Evolutionary conservation across 2,329 filamentous ascomycete genomes (phyloP).

Genomic region (Venturia aucupariae): DNA sequence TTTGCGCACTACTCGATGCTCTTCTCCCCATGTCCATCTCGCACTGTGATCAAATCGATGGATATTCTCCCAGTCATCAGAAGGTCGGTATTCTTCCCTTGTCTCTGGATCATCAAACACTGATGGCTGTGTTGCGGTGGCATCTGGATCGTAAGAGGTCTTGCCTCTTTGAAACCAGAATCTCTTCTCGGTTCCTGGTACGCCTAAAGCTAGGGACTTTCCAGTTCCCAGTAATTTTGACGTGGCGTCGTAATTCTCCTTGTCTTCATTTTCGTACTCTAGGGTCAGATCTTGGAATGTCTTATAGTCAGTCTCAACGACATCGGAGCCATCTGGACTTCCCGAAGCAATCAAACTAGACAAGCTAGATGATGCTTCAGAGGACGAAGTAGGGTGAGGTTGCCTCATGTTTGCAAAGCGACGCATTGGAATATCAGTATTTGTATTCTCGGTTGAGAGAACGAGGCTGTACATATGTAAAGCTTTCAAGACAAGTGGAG

Average conservation of each 20-base stretch:
- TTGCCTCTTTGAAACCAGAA: constrained; percentile 22
- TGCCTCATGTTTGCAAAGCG: not conserved
- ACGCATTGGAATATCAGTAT: not conserved
- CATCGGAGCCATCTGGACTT: not conserved
- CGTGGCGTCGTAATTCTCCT: not conserved
- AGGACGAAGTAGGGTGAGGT: not conserved
- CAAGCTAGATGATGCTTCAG: not conserved
- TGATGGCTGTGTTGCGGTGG: constrained; percentile 18
- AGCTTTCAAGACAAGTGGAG: not conserved
- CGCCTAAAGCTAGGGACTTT: not conserved
- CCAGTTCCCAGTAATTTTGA: not conserved
- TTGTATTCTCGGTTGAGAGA: not conserved
- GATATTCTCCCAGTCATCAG: constrained; percentile 4
- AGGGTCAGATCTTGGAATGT: not conserved
- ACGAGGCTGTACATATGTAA: not conserved
- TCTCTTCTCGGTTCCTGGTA: constrained; percentile 13
- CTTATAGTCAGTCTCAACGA: not conserved
- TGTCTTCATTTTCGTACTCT: not conserved
- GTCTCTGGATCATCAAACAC: constrained; percentile 18
- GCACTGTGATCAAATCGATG: constrained; percentile 6
- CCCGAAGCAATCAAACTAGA: not conserved
- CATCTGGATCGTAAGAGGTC: constrained; percentile 15
- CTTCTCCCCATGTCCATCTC: constrained; percentile 9
- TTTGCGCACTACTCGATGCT: constrained; percentile 22
- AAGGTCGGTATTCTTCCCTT: constrained; percentile 16